phyloP scores from a whole-genome alignment of 257 asterid species.

The Voacanga thouarsii region DNA sequence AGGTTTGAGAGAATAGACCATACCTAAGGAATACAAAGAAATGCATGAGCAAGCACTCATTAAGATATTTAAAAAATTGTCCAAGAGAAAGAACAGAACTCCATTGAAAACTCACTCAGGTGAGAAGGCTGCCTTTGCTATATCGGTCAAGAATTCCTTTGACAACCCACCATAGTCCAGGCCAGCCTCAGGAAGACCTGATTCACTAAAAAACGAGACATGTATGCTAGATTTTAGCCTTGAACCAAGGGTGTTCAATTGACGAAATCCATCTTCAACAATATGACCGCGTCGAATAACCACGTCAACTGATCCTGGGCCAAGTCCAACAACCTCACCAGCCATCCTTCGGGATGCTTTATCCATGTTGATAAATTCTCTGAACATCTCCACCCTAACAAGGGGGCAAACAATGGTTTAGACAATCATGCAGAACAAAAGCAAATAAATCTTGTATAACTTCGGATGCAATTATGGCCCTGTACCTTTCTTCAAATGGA shows the following conservation, averaged over 20 bases:
- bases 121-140: constrained; percentile 81
- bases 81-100: constrained; percentile 11
- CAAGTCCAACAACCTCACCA: constrained; percentile 73
- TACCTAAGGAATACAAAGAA: constrained; percentile 42
- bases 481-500: constrained; percentile 90
- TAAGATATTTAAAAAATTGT: constrained; percentile 8
- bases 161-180: constrained; percentile 98
- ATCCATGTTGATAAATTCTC: constrained; percentile 91
- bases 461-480: constrained; percentile 12
- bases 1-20: constrained; percentile 87
- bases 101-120: constrained; percentile 59
- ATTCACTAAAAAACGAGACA: constrained; percentile 87
- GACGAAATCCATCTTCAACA: constrained; percentile 90
- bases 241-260: constrained; percentile 79
- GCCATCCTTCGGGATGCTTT: constrained; percentile 81
- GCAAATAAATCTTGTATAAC: constrained; percentile 7
- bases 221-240: constrained; percentile 76
- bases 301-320: constrained; percentile 69
- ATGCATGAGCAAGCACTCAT: constrained; percentile 8
- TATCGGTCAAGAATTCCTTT: constrained; percentile 89
- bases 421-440: constrained; percentile 4
- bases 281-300: constrained; percentile 81
- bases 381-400: constrained; percentile 85
- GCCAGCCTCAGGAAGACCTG: constrained; percentile 98
- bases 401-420: constrained; percentile 19